Evolutionary conservation across 805 yeast genomes (phyloP).

Genomic region (Kluyveromyces lactis): DNA sequence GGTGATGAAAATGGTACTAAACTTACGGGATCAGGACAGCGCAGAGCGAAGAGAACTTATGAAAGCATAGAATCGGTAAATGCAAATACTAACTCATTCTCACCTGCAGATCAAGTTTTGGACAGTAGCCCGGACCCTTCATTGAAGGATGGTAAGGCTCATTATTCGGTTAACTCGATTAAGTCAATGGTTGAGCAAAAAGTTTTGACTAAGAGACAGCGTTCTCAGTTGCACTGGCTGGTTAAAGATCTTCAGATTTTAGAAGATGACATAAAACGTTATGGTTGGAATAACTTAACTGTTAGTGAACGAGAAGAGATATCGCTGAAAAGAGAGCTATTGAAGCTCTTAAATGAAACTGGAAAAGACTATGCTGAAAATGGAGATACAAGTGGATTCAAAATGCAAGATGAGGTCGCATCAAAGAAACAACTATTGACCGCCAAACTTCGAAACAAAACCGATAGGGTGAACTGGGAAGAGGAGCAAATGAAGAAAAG

Average conservation of each 20-base stretch:
- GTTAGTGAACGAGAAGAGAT: constrained; percentile 44
- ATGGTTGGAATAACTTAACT: constrained; percentile 49
- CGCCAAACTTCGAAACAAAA: constrained; percentile 5
- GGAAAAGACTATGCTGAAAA: constrained; percentile 19
- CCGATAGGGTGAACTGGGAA: constrained; percentile 21
- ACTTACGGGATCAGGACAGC: neutral
- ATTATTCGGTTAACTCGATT: too few species aligned
- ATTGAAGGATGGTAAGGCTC: neutral
- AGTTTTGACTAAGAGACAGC: constrained; percentile 41
- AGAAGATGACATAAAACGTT: constrained; percentile 39
- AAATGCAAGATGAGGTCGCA: constrained; percentile 35
- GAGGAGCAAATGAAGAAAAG: constrained; percentile 26
- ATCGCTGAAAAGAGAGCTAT: constrained; percentile 40
- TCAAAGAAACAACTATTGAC: constrained; percentile 26
- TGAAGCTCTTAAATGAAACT: constrained; percentile 35
- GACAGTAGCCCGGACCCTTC: too few species aligned
- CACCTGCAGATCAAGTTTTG: too few species aligned
- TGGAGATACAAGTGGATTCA: neutral
- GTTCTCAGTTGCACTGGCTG: constrained; percentile 35
- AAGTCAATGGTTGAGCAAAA: constrained; percentile 42
- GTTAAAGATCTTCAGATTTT: constrained; percentile 40
- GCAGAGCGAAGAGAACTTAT: constrained; percentile 11
- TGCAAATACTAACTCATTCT: constrained; percentile 29
- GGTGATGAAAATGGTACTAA: too few species aligned
- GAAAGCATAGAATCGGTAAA: constrained; percentile 29